A percentile compares a stretch with the other conserved stretches of the same genome.
Evolutionary conservation across 257 asterid genomes (phyloP).

Genomic region (Solanum etuberosum): DNA sequence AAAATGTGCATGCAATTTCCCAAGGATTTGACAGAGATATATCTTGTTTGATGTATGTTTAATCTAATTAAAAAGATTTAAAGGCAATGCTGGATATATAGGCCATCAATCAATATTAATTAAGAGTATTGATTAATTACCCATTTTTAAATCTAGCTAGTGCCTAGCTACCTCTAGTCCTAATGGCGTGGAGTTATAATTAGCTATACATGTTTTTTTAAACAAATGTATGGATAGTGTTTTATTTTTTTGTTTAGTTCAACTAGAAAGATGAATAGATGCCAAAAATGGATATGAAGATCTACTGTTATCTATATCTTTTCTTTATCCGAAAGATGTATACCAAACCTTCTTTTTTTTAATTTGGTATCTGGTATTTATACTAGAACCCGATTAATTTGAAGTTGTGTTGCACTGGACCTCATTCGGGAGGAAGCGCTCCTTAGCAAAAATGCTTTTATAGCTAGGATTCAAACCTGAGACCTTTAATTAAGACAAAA

Average conservation of each 20-base stretch:
- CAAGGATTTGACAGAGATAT: neutral
- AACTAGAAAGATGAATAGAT: neutral
- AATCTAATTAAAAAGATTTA: too few species aligned
- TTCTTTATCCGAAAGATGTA: neutral
- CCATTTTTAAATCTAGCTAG: neutral
- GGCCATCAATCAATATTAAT: neutral
- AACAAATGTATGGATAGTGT: neutral
- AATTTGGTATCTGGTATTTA: too few species aligned
- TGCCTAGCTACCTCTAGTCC: neutral
- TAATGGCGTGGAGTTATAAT: neutral
- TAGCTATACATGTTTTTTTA: neutral
- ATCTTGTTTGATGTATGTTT: neutral
- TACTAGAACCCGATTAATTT: too few species aligned
- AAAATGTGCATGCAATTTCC: neutral
- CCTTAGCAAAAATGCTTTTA: neutral
- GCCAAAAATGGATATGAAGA: neutral
- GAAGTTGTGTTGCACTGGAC: too few species aligned
- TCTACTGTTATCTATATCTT: neutral
- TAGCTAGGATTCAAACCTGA: too few species aligned
- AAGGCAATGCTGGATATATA: neutral
- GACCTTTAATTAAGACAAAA: neutral
- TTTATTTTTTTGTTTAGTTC: neutral
- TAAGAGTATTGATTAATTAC: neutral
- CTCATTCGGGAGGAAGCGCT: too few species aligned
- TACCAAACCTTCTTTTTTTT: too few species aligned